Conservation (phyloP, 2,329 filamentous ascomycete species). For the Alternaria consortialis region DNA sequence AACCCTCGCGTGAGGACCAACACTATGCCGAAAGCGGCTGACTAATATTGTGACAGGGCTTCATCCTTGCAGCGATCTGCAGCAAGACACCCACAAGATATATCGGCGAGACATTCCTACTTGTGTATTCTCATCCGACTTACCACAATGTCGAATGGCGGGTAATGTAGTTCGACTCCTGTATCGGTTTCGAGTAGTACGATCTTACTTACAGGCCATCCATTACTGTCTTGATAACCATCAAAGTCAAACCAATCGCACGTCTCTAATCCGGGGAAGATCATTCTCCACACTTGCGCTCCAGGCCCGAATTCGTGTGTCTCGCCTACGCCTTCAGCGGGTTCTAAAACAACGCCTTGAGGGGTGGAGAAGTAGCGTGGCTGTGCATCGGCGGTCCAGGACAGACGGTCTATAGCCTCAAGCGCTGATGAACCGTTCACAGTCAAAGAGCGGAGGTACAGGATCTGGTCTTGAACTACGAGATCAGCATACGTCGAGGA, state of each 20-base stretch:
- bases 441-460: constrained; percentile 39
- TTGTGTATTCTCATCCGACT: constrained; percentile 4
- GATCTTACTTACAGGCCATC: constrained; percentile 43
- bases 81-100: background rate
- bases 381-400: constrained; percentile 31
- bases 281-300: constrained; percentile 40
- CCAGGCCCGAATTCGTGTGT: constrained; percentile 34
- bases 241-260: constrained; percentile 49
- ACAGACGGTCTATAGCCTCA: constrained; percentile 39
- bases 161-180: constrained; percentile 40
- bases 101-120: background rate
- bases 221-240: constrained; percentile 44
- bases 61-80: background rate
- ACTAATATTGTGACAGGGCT: background rate
- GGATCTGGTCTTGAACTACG: constrained; percentile 35
- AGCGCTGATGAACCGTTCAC: constrained; percentile 42
- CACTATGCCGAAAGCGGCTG: background rate
- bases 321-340: constrained; percentile 37
- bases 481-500: constrained; percentile 32
- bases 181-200: constrained; percentile 32
- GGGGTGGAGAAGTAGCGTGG: constrained; percentile 32
- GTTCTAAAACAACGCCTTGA: constrained; percentile 36
- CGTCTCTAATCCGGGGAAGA: constrained; percentile 31
- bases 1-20: background rate
- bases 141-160: constrained; percentile 41